Conservation (phyloP, 1,139 yeast species). For the Candida smagusa region DNA sequence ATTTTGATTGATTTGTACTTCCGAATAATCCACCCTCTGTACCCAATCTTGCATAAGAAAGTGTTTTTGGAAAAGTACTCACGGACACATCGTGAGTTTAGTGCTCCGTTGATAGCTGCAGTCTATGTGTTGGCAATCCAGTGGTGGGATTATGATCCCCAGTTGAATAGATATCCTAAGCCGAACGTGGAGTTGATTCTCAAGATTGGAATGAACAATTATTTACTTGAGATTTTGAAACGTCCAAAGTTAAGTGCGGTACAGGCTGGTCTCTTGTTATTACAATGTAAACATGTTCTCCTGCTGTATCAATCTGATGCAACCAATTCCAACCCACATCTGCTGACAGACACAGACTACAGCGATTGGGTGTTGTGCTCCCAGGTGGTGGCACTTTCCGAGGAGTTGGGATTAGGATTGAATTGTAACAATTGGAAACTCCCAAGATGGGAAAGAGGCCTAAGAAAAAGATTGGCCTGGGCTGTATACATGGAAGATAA, state of each 20-base stretch:
- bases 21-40: constrained; percentile 72
- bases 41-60: constrained; percentile 73
- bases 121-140: constrained; percentile 73
- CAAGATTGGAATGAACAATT: constrained; percentile 53
- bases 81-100: constrained; percentile 71
- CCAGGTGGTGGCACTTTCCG: constrained; percentile 81
- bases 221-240: constrained; percentile 64
- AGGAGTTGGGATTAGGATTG: constrained; percentile 80
- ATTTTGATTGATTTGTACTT: constrained; percentile 67
- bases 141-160: constrained; percentile 85
- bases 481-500: constrained; percentile 88
- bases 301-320: constrained; percentile 8
- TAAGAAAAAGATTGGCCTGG: constrained; percentile 85
- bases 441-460: constrained; percentile 90
- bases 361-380: constrained; percentile 85
- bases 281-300: constrained; percentile 58
- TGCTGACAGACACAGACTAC: constrained; percentile 42
- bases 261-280: constrained; percentile 67
- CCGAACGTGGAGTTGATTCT: constrained; percentile 55
- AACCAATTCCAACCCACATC: not conserved
- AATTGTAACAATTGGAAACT: constrained; percentile 86
- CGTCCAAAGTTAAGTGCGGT: constrained; percentile 78
- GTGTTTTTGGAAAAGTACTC: constrained; percentile 75
- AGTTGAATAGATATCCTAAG: constrained; percentile 57
- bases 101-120: constrained; percentile 74